These are phyloP conservation scores for Colletotrichum abscissum DNA, from an alignment of 2,329 filamentous ascomycete species.

Conservation along the genomic window DNA sequence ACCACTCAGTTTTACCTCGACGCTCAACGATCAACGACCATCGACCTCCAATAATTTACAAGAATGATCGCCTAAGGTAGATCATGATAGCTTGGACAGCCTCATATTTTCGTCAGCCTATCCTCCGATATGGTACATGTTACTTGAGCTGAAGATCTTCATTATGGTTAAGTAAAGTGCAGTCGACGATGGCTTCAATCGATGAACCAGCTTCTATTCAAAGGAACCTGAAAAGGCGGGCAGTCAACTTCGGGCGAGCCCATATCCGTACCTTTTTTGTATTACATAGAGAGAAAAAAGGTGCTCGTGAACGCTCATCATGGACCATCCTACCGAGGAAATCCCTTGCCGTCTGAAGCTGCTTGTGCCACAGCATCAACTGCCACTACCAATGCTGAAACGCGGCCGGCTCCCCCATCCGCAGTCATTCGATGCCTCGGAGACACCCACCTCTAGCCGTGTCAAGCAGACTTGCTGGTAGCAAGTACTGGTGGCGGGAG, in stretches of 20 bases:
- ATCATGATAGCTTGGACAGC: not conserved
- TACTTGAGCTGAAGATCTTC: too few relatives aligned
- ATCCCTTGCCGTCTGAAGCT: slow-evolving; percentile 32
- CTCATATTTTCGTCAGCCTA: not conserved
- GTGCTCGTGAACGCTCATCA: not conserved
- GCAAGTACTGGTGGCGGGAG: not conserved
- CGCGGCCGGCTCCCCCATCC: slow-evolving; percentile 21
- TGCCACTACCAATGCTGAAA: slow-evolving; percentile 31
- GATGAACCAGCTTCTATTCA: not conserved
- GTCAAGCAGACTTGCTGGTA: not conserved
- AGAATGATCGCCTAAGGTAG: not conserved
- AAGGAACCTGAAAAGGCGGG: not conserved
- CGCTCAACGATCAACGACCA: not conserved
- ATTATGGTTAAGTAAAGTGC: not conserved
- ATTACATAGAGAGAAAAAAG: not conserved
- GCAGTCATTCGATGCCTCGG: slow-evolving; percentile 27
- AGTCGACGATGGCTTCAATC: not conserved
- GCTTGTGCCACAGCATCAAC: slow-evolving; percentile 26
- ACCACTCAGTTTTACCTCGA: not conserved
- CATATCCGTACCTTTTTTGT: not conserved
- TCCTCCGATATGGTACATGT: not conserved
- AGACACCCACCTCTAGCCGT: not conserved
- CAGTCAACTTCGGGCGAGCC: not conserved
- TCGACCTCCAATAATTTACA: not conserved
- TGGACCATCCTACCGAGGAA: slow-evolving; percentile 29